Percentiles rank a stretch among this genome's conserved stretches.
phyloP scores from a whole-genome alignment of 257 asterid genomes.

The Anisodus acutangulus region DNA sequence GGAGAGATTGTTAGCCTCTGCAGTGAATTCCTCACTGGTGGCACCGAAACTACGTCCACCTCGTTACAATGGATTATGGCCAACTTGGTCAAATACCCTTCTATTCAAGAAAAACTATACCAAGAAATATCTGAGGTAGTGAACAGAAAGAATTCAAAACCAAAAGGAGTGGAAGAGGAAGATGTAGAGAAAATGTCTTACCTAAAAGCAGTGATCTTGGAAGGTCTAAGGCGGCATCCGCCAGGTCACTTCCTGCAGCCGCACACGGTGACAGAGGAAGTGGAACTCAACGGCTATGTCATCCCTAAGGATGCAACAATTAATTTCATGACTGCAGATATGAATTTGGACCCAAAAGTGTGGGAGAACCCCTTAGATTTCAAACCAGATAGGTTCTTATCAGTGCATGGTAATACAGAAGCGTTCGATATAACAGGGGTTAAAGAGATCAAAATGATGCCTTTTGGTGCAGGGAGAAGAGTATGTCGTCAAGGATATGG shows the following conservation, averaged over 20 bases:
- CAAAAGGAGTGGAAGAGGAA: constrained; percentile 19
- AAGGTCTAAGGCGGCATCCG: constrained; percentile 42
- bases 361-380: constrained; percentile 45
- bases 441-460: constrained; percentile 45
- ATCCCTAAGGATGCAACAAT: constrained; percentile 34
- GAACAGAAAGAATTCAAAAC: not conserved
- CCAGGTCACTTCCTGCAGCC: constrained; percentile 40
- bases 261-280: constrained; percentile 36
- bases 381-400: constrained; percentile 39
- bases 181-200: constrained; percentile 40
- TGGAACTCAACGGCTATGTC: constrained; percentile 32
- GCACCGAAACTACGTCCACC: constrained; percentile 36
- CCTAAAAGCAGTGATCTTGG: constrained; percentile 39
- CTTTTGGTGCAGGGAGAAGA: constrained; percentile 46
- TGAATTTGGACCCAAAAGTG: constrained; percentile 40
- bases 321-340: constrained; percentile 35
- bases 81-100: constrained; percentile 40
- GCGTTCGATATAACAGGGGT: constrained; percentile 34
- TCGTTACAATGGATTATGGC: constrained; percentile 44
- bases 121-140: constrained; percentile 30
- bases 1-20: constrained; percentile 39
- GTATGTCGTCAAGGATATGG: constrained; percentile 37
- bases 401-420: not conserved
- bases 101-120: constrained; percentile 34
- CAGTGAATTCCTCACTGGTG: constrained; percentile 34